These are phyloP conservation scores for Neonectria punicea DNA, from an alignment of 2,329 filamentous ascomycete species.

Conservation along the genomic window DNA sequence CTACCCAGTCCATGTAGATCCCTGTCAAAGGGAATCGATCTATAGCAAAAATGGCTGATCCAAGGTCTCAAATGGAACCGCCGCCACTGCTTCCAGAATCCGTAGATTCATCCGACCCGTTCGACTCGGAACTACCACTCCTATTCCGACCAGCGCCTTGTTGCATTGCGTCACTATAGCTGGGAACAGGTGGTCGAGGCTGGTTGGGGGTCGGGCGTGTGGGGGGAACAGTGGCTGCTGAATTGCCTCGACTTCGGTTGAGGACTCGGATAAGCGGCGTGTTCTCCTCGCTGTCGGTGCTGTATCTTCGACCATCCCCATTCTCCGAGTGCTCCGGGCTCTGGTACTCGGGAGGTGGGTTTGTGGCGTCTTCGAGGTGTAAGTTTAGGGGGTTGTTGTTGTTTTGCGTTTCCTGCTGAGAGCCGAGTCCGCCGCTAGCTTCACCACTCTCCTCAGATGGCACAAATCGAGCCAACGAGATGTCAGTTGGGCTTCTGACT, in stretches of 20 bases:
- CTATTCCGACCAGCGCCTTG: slow-evolving; percentile 54
- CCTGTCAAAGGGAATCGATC: background rate
- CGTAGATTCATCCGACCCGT: slow-evolving; percentile 27
- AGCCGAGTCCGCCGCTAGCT: slow-evolving; percentile 45
- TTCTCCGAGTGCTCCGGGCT: slow-evolving; percentile 72
- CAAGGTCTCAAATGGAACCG: slow-evolving; percentile 2
- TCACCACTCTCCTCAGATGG: slow-evolving; percentile 79
- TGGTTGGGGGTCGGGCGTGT: slow-evolving; percentile 35
- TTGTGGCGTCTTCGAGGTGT: slow-evolving; percentile 64
- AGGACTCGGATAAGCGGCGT: slow-evolving; percentile 62
- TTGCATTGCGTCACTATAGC: slow-evolving; percentile 79
- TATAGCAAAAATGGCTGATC: background rate
- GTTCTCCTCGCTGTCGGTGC: slow-evolving; percentile 68
- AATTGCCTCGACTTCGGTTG: slow-evolving; percentile 62
- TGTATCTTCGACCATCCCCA: slow-evolving; percentile 66
- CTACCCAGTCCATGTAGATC: background rate
- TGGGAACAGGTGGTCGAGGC: slow-evolving; percentile 76
- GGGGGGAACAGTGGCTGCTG: slow-evolving; percentile 53
- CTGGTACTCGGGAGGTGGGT: slow-evolving; percentile 77
- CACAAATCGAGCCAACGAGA: slow-evolving; percentile 88
- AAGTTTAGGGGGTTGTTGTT: slow-evolving; percentile 53
- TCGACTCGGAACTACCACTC: slow-evolving; percentile 38
- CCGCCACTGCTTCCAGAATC: slow-evolving; percentile 10
- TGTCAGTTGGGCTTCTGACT: slow-evolving; percentile 91
- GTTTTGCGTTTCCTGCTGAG: slow-evolving; percentile 38